A percentile compares a stretch with the other conserved stretches of the same genome.
Evolutionary conservation across 1,284 basidiomycete species (phyloP).

Genomic region (Fomitopsis pinicola): DNA sequence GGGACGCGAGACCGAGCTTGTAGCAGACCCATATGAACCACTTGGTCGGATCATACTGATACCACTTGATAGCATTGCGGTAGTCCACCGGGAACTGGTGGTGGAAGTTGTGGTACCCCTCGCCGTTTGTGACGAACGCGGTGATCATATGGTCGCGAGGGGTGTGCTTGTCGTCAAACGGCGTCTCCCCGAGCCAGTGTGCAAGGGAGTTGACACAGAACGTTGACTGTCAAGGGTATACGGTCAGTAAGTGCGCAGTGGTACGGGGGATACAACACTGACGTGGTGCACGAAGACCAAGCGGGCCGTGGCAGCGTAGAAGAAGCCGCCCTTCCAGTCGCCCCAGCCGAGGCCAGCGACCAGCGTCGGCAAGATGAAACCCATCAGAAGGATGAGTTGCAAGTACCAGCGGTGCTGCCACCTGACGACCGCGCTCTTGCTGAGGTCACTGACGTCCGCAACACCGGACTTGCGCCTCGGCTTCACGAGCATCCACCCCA

Average conservation of each 20-base stretch:
- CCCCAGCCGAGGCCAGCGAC: slow-evolving; percentile 82
- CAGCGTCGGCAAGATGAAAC: slow-evolving; percentile 69
- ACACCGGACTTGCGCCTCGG: slow-evolving; percentile 84
- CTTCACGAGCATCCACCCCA: slow-evolving; percentile 94
- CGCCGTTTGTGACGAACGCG: slow-evolving; percentile 84
- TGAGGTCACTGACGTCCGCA: slow-evolving; percentile 85
- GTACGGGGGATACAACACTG: slow-evolving; percentile 26
- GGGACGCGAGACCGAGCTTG: slow-evolving; percentile 73
- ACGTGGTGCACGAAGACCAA: slow-evolving; percentile 89
- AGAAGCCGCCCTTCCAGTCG: slow-evolving; percentile 80
- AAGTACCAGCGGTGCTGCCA: slow-evolving; percentile 90
- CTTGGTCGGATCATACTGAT: slow-evolving; percentile 87
- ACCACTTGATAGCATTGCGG: slow-evolving; percentile 91
- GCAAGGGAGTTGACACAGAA: slow-evolving; percentile 96
- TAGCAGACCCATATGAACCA: slow-evolving; percentile 82
- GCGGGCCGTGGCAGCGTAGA: slow-evolving; percentile 83
- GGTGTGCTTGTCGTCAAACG: slow-evolving; percentile 96
- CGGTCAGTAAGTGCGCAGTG: neutral
- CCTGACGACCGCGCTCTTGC: slow-evolving; percentile 69
- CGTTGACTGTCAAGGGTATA: slow-evolving; percentile 57
- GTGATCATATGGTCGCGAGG: slow-evolving; percentile 86
- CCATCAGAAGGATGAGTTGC: slow-evolving; percentile 67
- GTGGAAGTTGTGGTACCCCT: slow-evolving; percentile 98
- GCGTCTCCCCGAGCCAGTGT: slow-evolving; percentile 89
- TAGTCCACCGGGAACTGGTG: slow-evolving; percentile 95